phyloP scores from a whole-genome alignment of 129 eudicot species.

The Lactuca saligna region DNA sequence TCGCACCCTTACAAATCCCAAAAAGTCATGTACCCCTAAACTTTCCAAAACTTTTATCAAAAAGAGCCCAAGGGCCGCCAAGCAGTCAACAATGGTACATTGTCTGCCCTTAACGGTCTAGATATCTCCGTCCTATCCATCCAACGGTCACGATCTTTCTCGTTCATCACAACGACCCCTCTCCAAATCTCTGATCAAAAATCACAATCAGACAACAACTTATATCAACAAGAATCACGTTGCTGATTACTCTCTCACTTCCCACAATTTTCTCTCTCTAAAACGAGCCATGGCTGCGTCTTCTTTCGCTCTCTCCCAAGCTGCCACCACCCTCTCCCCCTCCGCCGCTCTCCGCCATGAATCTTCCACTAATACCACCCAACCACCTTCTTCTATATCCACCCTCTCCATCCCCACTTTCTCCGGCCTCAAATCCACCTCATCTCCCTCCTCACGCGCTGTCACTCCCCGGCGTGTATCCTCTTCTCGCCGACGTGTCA shows the following conservation, averaged over 20 bases:
- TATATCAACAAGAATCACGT: constrained; percentile 3
- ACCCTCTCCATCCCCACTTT: constrained; percentile 62
- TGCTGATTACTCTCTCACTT: constrained; percentile 13
- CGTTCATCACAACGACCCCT: constrained; percentile 43
- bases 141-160: constrained; percentile 30
- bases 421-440: constrained; percentile 60
- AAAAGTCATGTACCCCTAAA: constrained; percentile 32
- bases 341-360: constrained; percentile 64
- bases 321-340: constrained; percentile 49
- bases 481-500: constrained; percentile 35
- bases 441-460: constrained; percentile 40
- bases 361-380: constrained; percentile 32
- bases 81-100: constrained; percentile 23
- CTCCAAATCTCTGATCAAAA: constrained; percentile 23
- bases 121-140: constrained; percentile 22
- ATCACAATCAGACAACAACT: constrained; percentile 1
- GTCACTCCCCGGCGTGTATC: constrained; percentile 26
- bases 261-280: constrained; percentile 23
- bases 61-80: constrained; percentile 26
- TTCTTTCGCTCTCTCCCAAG: constrained; percentile 85
- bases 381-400: constrained; percentile 41
- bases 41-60: constrained; percentile 9
- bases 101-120: constrained; percentile 39
- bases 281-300: constrained; percentile 77
- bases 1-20: not conserved